Percentiles rank a stretch among this genome's conserved stretches.
Conservation (phyloP, 2,329 filamentous ascomycete species). For the Verticillium alfalfae region DNA sequence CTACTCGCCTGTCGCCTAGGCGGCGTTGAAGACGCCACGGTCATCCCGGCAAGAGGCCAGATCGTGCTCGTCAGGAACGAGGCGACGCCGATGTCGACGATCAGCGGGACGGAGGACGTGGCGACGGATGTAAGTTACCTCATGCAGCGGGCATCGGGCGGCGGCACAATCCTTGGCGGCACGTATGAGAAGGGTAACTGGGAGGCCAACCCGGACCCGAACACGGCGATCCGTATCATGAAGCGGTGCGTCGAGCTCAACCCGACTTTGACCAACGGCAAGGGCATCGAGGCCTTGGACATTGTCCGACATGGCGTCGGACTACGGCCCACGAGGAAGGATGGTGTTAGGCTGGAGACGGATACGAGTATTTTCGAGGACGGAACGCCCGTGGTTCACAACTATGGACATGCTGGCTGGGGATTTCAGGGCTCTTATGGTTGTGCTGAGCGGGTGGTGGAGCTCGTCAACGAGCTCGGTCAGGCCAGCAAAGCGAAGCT, state of each 20-base stretch:
- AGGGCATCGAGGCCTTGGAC: conserved; percentile 67
- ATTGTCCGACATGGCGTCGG: conserved; percentile 80
- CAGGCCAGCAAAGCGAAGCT: conserved; percentile 21
- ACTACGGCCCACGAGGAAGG: conserved; percentile 67
- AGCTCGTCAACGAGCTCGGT: conserved; percentile 59
- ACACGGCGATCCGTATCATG: conserved; percentile 80
- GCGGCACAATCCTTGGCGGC: conserved; percentile 82
- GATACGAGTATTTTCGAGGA: conserved; percentile 53
- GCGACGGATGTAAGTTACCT: conserved; percentile 69
- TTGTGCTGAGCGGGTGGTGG: conserved; percentile 60
- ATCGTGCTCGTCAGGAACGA: conserved; percentile 79
- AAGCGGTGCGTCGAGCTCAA: conserved; percentile 62
- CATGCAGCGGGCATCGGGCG: conserved; percentile 75
- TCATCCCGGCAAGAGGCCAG: conserved; percentile 64
- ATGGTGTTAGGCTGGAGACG: conserved; percentile 70
- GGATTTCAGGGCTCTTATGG: conserved; percentile 70
- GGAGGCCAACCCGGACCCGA: conserved; percentile 73
- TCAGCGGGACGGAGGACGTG: conserved; percentile 69
- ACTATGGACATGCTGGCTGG: conserved; percentile 75
- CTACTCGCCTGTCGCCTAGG: conserved; percentile 59
- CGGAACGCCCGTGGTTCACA: conserved; percentile 65
- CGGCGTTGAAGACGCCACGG: conserved; percentile 58
- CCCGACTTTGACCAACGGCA: conserved; percentile 57
- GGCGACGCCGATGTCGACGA: conserved; percentile 61
- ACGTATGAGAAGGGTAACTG: conserved; percentile 76